Evolutionary conservation across 352 stramenopile species (phyloP), one percentile per base, ranked within the genome.

Genomic region (Blastocystis sp.): DNA sequence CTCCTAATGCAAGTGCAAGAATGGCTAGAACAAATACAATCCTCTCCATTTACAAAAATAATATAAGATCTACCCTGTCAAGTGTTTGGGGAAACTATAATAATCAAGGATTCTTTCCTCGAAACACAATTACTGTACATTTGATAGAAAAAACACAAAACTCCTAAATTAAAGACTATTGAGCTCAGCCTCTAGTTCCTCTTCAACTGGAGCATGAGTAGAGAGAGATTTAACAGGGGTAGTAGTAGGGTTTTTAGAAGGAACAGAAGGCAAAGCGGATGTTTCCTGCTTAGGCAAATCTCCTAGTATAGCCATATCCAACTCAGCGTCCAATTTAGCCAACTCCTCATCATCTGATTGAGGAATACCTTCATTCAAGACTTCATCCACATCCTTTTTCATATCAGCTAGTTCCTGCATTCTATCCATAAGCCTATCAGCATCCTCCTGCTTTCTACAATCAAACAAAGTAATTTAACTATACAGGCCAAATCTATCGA

Each of bases 21-120:
- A 85, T 9, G 47, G 55, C 45, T n/a, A 85, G 37, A 34, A 68
- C 26, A 50, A 45, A 26, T 7, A 34, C 16, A 26, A 66, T 85
- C 50, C 43, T 68, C 24, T 85, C 68, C 73, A 85, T 85, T 68
- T 45, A 66, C 47, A 85, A 65, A 54, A 69, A 47, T 68, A 66
- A n/a, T 85, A 68, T 53, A 54, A 26, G 41, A 39, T 50, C 30
- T 26, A 68, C 26, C 0, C 2, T 53, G 63, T 85, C 47, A 66
- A 85, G 50, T 41, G 7, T n/a, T 18, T 65, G 65, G 7, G 65
- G 20, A 66, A 50, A 85, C 73, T 43, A 68, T 85, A 11, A 81
- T 64, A 20, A 65, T 53, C 68, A 79, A 39, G 24, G 6, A 56
- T 20, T 1, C 11, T 3, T n/a, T n/a, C 13, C 6, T 73, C 37